Percentiles rank a stretch among this genome's conserved stretches.
Conservation (phyloP, 768 basidiomycete genomes). For the Saitozyma sp. region DNA sequence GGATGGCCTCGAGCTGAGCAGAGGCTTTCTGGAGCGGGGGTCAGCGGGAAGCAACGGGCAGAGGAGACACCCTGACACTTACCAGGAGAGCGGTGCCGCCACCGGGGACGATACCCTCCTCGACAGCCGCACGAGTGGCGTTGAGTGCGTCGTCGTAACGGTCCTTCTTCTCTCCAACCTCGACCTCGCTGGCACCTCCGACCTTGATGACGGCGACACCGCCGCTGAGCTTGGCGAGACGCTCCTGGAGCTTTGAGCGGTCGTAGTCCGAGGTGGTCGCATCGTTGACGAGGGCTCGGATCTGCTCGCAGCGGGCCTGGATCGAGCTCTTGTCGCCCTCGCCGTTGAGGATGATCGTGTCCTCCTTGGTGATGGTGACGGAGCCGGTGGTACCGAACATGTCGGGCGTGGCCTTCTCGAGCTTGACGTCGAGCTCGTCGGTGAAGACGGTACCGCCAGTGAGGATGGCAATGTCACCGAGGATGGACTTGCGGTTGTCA, state of each 20-base stretch:
- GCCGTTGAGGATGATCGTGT: constrained; percentile 94
- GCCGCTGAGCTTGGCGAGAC: constrained; percentile 90
- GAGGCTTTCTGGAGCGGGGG: constrained; percentile 49
- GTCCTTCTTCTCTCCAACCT: constrained; percentile 99
- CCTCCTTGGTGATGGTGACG: constrained; percentile 95
- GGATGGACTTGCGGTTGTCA: constrained; percentile 97
- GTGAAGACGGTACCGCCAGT: constrained; percentile 98
- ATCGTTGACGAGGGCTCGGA: constrained; percentile 79
- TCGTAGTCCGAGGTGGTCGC: constrained; percentile 88
- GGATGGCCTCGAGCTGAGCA: constrained; percentile 61
- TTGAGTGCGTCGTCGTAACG: constrained; percentile 95
- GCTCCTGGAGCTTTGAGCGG: constrained; percentile 91
- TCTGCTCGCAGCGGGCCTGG: constrained; percentile 91
- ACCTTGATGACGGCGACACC: constrained; percentile 99
- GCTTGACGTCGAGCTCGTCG: constrained; percentile 93
- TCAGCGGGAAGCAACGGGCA: constrained; percentile 3
- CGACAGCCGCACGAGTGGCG: constrained; percentile 96
- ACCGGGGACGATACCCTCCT: constrained; percentile 97
- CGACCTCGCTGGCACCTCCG: constrained; percentile 88
- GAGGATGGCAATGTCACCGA: constrained; percentile 94
- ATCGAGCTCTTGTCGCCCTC: constrained; percentile 87
- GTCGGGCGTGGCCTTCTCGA: constrained; percentile 83
- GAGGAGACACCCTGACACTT: constrained; percentile 53
- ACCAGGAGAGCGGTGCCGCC: constrained; percentile 86
- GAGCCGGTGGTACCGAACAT: constrained; percentile 87